phyloP scores from a whole-genome alignment of 208 protist genomes.

The Crithidia bombi region DNA sequence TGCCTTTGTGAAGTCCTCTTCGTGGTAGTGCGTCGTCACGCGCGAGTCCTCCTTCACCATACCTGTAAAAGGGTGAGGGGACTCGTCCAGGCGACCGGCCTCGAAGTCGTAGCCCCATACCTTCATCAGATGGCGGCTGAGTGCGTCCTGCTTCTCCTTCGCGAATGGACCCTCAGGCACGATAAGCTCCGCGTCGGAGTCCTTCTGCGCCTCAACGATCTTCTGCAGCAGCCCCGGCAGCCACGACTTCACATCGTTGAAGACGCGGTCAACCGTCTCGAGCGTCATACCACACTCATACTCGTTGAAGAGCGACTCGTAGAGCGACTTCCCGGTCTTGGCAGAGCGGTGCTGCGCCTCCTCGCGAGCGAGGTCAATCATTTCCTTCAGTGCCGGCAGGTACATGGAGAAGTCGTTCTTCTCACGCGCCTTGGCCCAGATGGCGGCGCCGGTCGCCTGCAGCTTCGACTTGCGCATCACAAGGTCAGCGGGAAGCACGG shows the following conservation, averaged over 20 bases:
- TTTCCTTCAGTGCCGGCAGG: constrained; percentile 70
- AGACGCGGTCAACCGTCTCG: constrained; percentile 61
- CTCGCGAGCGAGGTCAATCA: constrained; percentile 71
- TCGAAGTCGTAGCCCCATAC: constrained; percentile 85
- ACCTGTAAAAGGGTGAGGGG: constrained; percentile 88
- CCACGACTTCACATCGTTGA: constrained; percentile 75
- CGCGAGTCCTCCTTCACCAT: constrained; percentile 80
- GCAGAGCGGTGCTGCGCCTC: constrained; percentile 54
- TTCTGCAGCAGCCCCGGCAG: constrained; percentile 71
- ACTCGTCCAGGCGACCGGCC: constrained; percentile 80
- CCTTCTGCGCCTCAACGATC: constrained; percentile 57
- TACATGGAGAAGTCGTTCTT: constrained; percentile 72
- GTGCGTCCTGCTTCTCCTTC: constrained; percentile 54
- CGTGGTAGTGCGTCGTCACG: constrained; percentile 85
- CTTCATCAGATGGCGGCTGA: constrained; percentile 59
- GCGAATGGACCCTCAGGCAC: constrained; percentile 51
- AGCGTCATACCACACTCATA: constrained; percentile 84
- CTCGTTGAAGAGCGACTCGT: constrained; percentile 76
- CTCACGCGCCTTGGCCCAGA: constrained; percentile 64
- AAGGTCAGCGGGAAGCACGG: constrained; percentile 54
- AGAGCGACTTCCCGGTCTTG: constrained; percentile 46
- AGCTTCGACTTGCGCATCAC: constrained; percentile 47
- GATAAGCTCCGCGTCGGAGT: constrained; percentile 18
- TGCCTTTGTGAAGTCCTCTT: constrained; percentile 45
- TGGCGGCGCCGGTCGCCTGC: constrained; percentile 29